Evolutionary conservation across 495 filamentous ascomycete species (phyloP), one percentile per base, ranked within the genome.

Genomic region (Hypomontagnella submonticulosa): DNA sequence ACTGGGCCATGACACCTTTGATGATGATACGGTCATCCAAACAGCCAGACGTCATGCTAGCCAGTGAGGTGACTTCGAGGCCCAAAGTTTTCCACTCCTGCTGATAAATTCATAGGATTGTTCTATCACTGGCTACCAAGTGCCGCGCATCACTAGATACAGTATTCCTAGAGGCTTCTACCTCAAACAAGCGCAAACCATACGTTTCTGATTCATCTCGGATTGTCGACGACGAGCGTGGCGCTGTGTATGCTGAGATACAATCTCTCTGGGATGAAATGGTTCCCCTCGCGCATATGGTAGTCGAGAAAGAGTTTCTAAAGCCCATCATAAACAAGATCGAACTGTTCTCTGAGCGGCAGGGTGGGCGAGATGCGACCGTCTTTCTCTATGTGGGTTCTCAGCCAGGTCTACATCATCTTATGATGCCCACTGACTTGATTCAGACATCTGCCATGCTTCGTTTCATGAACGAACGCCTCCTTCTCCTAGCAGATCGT

Each of bases 251-350:
- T 47, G 55, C 66, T 2, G 66, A 69, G 32, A 69, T 69, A 41
- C 60, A 64, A 15, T 69, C 66, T 13, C 44, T 69, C 7, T 69
- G 66, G 66, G 66, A 69, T 34, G 66, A 69, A 37, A 69, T 69
- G 66, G 66, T 69, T 27, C 66, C 66, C 2, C 66, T 73, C 10
- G 69, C 71, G 2, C 66, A 73, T 47, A 73, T 73, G 71, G 63
- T 68, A 2, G 71, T 71, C 7, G 61, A 71, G 13, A 71, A 68
- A 13, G 69, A 73, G 23, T 71, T 57, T 50, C 66, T 73, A 8
- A 59, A 61, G 6, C 69, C 69, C 2, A 60, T 73, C 16, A 11
- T 63, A 4, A 62, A 44, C 2, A 61, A 46, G 30, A 43, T 52
- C 20, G 50, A 70, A 16, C 37, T 38, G 41, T 55, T 50, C 27